phyloP scores from a whole-genome alignment of 805 yeast genomes.

The Candida dendrica region DNA sequence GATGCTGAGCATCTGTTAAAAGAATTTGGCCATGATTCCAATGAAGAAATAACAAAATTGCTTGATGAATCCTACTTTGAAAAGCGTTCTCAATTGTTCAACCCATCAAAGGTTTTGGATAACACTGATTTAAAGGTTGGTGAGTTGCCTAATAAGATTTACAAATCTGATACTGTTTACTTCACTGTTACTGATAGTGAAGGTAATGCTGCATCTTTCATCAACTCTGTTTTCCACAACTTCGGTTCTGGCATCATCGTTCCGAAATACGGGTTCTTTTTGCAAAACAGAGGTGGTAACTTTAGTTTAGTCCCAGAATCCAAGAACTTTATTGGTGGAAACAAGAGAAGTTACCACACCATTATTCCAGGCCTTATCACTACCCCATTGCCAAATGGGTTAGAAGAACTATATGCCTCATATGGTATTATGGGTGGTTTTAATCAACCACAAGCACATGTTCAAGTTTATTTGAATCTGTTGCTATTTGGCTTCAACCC shows the following conservation, averaged over 20 bases:
- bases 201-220: slow-evolving; percentile 79
- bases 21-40: slow-evolving; percentile 24
- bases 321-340: slow-evolving; percentile 56
- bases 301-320: slow-evolving; percentile 54
- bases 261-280: slow-evolving; percentile 54
- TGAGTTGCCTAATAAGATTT: slow-evolving; percentile 46
- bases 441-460: slow-evolving; percentile 82
- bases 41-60: slow-evolving; percentile 31
- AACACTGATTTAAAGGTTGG: slow-evolving; percentile 39
- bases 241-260: slow-evolving; percentile 72
- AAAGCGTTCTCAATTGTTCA: slow-evolving; percentile 41
- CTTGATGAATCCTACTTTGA: slow-evolving; percentile 43
- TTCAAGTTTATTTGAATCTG: slow-evolving; percentile 68
- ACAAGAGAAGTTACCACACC: slow-evolving; percentile 75
- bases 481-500: slow-evolving; percentile 56
- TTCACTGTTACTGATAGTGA: slow-evolving; percentile 55
- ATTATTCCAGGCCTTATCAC: slow-evolving; percentile 81
- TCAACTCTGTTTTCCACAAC: slow-evolving; percentile 61
- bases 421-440: slow-evolving; percentile 84
- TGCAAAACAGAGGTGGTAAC: slow-evolving; percentile 74
- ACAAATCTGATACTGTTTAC: slow-evolving; percentile 65
- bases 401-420: slow-evolving; percentile 52
- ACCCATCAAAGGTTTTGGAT: slow-evolving; percentile 29
- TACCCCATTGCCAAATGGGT: slow-evolving; percentile 23
- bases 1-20: slow-evolving; percentile 42